These are phyloP conservation scores for Metarhizium robertsii DNA, from an alignment of 2,329 filamentous ascomycete genomes.

Conservation along the genomic window DNA sequence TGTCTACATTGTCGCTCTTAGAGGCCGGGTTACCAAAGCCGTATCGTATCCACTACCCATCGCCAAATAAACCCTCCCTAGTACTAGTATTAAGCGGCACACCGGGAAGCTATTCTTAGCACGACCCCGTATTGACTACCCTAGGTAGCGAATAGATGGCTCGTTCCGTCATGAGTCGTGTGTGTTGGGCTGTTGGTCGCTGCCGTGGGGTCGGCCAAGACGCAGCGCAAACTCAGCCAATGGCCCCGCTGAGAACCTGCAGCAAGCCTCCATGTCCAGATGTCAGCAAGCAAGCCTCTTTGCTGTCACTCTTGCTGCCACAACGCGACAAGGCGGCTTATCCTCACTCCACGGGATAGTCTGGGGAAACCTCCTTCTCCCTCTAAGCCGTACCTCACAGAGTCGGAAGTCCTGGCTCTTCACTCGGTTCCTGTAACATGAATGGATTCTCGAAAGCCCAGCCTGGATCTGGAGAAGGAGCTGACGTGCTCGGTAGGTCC, in stretches of 20 bases:
- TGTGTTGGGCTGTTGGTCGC: neutral
- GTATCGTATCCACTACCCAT: too few relatives aligned
- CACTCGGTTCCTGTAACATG: slow-evolving; percentile 16
- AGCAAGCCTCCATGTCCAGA: neutral
- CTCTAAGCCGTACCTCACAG: neutral
- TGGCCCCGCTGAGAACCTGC: neutral
- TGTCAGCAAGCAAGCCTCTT: too few relatives aligned
- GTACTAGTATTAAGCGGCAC: too few relatives aligned
- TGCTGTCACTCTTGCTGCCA: neutral
- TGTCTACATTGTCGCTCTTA: too few relatives aligned
- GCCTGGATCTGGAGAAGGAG: slow-evolving; percentile 79
- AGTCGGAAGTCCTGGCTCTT: neutral
- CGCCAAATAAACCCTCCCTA: too few relatives aligned
- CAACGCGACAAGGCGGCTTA: neutral
- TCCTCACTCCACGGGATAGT: too few relatives aligned
- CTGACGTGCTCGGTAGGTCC: slow-evolving; percentile 79
- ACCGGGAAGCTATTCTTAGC: neutral
- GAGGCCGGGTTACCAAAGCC: too few relatives aligned
- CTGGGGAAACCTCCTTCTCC: neutral
- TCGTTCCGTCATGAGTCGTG: too few relatives aligned
- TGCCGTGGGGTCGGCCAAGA: neutral
- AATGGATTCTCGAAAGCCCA: slow-evolving; percentile 43
- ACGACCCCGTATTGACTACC: neutral
- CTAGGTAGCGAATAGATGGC: neutral
- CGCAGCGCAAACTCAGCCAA: neutral